Conservation (phyloP, 208 protist genomes). For the Acanthamoeba triangularis region DNA sequence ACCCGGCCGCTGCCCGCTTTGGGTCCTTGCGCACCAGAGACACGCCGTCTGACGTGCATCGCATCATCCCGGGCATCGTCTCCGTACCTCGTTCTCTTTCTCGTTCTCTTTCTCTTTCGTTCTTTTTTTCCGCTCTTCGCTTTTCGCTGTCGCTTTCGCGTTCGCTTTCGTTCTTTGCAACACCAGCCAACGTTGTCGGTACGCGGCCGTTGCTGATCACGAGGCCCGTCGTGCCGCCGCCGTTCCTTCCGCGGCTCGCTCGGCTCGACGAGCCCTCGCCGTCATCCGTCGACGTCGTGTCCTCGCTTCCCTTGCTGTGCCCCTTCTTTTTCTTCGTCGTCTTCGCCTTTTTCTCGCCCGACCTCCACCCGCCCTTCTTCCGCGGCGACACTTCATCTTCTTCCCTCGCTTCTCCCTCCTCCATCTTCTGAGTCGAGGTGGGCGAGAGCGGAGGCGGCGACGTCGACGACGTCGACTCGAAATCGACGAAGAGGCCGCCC, state of each 20-base stretch:
- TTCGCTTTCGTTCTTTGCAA: constrained; percentile 8
- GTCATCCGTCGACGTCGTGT: not conserved
- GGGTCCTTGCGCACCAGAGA: not conserved
- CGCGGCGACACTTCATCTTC: not conserved
- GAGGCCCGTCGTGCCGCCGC: not conserved
- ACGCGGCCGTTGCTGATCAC: not conserved
- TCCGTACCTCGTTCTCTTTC: not conserved
- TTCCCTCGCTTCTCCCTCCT: not conserved
- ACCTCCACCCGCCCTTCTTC: not conserved
- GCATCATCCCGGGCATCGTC: not conserved
- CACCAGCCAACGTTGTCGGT: not conserved
- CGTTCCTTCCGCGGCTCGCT: not conserved
- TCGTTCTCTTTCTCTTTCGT: not conserved
- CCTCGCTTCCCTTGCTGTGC: not conserved
- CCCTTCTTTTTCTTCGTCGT: not conserved
- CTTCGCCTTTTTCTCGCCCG: too few species aligned
- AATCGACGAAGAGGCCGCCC: not conserved
- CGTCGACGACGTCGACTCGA: not conserved
- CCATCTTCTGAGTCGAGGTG: not conserved
- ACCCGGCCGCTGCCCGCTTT: not conserved
- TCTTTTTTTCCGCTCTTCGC: not conserved
- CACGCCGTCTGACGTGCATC: constrained; percentile 33
- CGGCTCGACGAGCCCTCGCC: not conserved
- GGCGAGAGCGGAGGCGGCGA: not conserved
- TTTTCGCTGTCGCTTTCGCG: not conserved